Base-by-base conservation (phyloP, 768 basidiomycete genomes). In the Mycena metata region DNA sequence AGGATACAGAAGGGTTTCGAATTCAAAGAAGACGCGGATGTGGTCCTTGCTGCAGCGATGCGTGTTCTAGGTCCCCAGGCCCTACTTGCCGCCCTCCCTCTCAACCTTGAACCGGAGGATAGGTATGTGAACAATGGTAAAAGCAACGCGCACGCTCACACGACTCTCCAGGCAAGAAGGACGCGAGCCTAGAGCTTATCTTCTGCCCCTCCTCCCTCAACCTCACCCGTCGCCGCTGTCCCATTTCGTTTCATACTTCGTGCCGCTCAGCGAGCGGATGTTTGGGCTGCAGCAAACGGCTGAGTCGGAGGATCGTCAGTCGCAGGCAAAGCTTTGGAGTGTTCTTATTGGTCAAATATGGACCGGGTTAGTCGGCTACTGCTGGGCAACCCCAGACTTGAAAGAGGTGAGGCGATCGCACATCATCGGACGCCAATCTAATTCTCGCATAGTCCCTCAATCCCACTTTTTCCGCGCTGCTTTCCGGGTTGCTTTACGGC, bases 251-350 rank as follows among this genome's bases (percentile, higher is more conserved):
- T 87, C 88, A 3, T 94, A 94, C 78, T 98, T 99, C 72, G 92
- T 99, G 10, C 97, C 97, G 19, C 81, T 99, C 55, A 98, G 96
- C 54, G 96, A 98, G 78, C 86, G 90, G 19, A 91, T 99, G 86
- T 99, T 99, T 75, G 88, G 95, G 74, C 80, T 94, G 42, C 93
- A 96, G 76, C 89, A 93, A 67, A 90, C 86, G 17, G 93, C 95
- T 0, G 93, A 94, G 70, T 81, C 84, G 9, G 91, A 91, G 61
- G 89, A 87, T 15, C 88, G 90, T 42, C 86, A 86, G 57, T 90
- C 93, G 0, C 96, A 99, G 79, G 93, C 92, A 16, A 99, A 99
- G 79, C 91, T 99, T 42, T 99, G 96, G 95, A 93, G 89, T 70
- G 96, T 97, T 13, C 86, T 99, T 50, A 90, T 98, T 24, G 90